These are phyloP conservation scores for Cucurbita maxima DNA, from an alignment of 306 rosid genomes.

Conservation along the genomic window DNA sequence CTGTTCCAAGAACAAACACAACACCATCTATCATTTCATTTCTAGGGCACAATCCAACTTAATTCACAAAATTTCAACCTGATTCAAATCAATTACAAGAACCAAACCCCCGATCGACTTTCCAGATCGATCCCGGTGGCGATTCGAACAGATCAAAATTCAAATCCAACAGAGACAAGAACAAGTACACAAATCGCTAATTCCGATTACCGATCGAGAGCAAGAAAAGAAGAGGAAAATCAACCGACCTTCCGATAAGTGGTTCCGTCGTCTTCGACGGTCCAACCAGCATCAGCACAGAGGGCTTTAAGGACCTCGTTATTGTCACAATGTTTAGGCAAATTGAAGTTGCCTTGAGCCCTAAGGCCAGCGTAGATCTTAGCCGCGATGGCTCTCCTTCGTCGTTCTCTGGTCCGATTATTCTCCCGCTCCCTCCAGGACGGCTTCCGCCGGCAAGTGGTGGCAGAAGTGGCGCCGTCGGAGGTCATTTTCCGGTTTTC, in stretches of 20 bases:
- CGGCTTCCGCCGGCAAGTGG: conserved; percentile 49
- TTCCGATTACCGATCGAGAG: no score
- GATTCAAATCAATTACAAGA: neutral
- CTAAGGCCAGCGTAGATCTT: conserved; percentile 71
- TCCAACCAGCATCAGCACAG: conserved; percentile 82
- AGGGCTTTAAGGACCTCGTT: conserved; percentile 81
- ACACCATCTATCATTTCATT: neutral
- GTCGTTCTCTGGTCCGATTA: conserved; percentile 61
- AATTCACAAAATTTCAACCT: neutral
- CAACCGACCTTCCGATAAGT: conserved; percentile 60
- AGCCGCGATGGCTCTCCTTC: conserved; percentile 64
- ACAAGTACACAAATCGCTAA: no score
- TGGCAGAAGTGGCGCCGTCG: conserved; percentile 64
- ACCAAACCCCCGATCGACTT: neutral
- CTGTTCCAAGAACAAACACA: conserved; percentile 18
- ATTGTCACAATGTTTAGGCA: conserved; percentile 80
- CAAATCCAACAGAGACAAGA: neutral
- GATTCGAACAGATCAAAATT: neutral
- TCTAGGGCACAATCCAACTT: neutral
- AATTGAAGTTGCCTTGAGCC: conserved; percentile 64
- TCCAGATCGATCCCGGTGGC: neutral
- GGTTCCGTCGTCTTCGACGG: conserved; percentile 77
- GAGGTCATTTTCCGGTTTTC: conserved; percentile 50
- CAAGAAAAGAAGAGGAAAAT: neutral
- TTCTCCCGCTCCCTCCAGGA: conserved; percentile 94